Conservation (phyloP, 352 stramenopile genomes). For the Pythium periplocum region DNA sequence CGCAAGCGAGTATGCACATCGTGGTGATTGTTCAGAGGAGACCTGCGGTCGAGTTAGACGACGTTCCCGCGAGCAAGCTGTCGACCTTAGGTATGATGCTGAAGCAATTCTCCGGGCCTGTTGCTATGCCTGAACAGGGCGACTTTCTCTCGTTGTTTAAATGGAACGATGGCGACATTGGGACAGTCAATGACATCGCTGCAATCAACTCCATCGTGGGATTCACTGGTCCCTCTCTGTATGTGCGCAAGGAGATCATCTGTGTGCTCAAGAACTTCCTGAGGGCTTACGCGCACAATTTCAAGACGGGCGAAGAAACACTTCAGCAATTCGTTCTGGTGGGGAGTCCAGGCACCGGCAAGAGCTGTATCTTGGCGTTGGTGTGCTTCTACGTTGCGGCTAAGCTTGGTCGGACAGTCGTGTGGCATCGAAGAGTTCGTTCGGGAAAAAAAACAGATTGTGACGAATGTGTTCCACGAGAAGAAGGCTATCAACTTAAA, state of each 20-base stretch:
- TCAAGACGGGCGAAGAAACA: neutral
- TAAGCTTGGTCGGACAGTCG: neutral
- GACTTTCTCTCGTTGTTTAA: neutral
- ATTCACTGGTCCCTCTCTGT: neutral
- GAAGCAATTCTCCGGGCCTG: neutral
- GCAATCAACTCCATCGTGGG: neutral
- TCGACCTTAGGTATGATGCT: neutral
- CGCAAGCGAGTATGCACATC: too few relatives aligned
- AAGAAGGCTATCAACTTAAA: neutral
- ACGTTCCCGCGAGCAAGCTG: neutral
- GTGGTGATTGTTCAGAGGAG: too few relatives aligned
- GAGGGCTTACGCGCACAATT: neutral
- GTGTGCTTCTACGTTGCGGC: neutral
- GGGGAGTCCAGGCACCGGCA: neutral
- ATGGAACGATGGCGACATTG: neutral
- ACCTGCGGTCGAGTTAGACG: too few relatives aligned
- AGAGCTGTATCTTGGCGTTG: slow-evolving; percentile 1
- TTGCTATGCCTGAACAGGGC: neutral
- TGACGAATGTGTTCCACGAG: neutral
- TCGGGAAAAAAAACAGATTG: neutral
- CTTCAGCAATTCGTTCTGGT: neutral
- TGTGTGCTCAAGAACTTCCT: neutral
- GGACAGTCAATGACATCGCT: neutral
- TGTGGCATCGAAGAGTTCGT: neutral
- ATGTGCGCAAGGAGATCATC: neutral